These are phyloP conservation scores for Carnegiea gigantea DNA, from an alignment of 179 eudicot genomes.

Conservation along the genomic window DNA sequence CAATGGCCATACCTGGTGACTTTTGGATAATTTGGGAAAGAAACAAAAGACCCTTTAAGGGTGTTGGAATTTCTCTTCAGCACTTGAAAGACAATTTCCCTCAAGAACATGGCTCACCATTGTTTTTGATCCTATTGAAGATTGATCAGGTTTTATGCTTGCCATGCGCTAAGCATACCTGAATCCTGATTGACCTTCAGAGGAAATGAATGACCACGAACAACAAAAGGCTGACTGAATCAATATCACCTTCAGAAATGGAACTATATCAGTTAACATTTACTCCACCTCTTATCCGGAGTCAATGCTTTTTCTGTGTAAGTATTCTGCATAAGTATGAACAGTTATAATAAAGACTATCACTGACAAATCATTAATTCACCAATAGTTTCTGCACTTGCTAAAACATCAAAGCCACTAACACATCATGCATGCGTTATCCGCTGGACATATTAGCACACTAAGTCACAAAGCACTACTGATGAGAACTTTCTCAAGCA, in stretches of 20 bases:
- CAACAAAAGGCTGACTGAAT: background rate
- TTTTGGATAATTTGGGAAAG: no score
- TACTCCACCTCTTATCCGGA: background rate
- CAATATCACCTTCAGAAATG: background rate
- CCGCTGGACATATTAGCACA: background rate
- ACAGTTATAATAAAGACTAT: background rate
- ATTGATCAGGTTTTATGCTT: background rate
- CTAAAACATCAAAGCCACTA: background rate
- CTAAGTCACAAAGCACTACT: background rate
- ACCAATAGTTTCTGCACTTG: no score
- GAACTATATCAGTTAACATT: background rate
- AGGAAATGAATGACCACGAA: background rate
- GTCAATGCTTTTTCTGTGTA: background rate
- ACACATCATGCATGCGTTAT: background rate
- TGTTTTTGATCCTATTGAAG: background rate
- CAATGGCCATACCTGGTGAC: no score
- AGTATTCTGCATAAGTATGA: background rate
- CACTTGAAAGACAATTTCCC: no score
- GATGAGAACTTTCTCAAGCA: background rate
- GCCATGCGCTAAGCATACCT: background rate
- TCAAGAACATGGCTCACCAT: background rate
- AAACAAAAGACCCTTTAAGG: no score
- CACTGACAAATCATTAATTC: no score
- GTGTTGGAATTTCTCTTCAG: no score
- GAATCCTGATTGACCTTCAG: background rate